Evolutionary conservation across 179 eudicot species (phyloP).

Genomic region (Heliamphora pulchella): DNA sequence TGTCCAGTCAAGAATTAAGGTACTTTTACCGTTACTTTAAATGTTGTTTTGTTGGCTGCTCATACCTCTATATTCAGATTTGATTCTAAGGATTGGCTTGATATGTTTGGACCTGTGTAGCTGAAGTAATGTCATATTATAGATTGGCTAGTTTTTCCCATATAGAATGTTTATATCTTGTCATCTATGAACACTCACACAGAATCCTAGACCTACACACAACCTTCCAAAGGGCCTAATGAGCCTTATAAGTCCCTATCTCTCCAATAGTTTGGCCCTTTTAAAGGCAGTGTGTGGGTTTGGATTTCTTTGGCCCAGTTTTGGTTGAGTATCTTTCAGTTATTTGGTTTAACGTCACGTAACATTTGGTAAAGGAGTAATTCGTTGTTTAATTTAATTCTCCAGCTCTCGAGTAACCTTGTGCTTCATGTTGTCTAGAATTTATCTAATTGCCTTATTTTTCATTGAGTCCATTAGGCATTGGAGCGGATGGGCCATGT

Average conservation of each 20-base stretch:
- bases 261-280: neutral
- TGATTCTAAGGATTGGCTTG: neutral
- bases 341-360: no score
- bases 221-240: neutral
- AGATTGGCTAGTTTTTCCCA: neutral
- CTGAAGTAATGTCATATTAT: neutral
- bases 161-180: neutral
- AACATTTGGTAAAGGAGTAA: neutral
- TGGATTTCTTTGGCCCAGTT: neutral
- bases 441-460: slow-evolving; percentile 8
- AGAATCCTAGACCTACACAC: neutral
- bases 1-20: slow-evolving; percentile 99
- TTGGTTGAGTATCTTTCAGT: neutral
- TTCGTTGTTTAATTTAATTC: neutral
- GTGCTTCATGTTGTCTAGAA: neutral
- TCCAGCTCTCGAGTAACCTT: neutral
- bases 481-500: slow-evolving; percentile 85
- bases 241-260: neutral
- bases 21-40: slow-evolving; percentile 22
- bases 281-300: neutral
- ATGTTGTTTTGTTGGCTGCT: slow-evolving; percentile 12
- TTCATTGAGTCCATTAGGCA: slow-evolving; percentile 48
- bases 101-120: neutral
- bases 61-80: slow-evolving; percentile 3
- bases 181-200: neutral